Conservation (phyloP, 2,329 filamentous ascomycete species). For the Alternaria brassicicola region DNA sequence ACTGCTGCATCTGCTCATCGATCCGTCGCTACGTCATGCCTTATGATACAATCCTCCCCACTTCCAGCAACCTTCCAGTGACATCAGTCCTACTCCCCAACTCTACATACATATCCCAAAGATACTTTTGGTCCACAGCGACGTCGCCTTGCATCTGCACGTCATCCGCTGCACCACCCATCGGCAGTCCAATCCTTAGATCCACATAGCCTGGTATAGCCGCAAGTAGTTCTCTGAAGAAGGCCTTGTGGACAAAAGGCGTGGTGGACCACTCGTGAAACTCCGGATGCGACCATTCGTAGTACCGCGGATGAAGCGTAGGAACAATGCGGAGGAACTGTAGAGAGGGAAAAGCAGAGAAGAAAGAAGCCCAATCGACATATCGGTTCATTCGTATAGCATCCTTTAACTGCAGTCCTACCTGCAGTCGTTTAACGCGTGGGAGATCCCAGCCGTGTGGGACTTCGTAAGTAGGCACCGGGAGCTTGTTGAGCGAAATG, state of each 20-base stretch:
- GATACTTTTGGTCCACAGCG: slow-evolving; percentile 11
- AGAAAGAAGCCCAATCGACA: slow-evolving; percentile 38
- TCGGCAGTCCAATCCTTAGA: slow-evolving; percentile 26
- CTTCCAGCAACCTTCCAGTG: neutral
- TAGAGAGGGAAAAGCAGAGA: slow-evolving; percentile 27
- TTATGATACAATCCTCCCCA: slow-evolving; percentile 1
- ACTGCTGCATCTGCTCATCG: neutral
- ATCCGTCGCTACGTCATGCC: neutral
- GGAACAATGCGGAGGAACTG: slow-evolving; percentile 34
- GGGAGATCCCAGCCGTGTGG: slow-evolving; percentile 35
- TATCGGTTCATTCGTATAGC: slow-evolving; percentile 41
- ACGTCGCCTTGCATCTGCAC: slow-evolving; percentile 25
- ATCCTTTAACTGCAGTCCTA: slow-evolving; percentile 41
- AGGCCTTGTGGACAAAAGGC: slow-evolving; percentile 39
- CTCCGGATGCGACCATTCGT: slow-evolving; percentile 38
- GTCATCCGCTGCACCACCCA: slow-evolving; percentile 8
- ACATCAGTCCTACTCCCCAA: slow-evolving; percentile 9
- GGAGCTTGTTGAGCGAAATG: slow-evolving; percentile 35
- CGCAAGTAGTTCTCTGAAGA: slow-evolving; percentile 35
- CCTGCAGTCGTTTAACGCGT: slow-evolving; percentile 32
- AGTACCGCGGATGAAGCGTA: slow-evolving; percentile 35
- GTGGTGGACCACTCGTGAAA: slow-evolving; percentile 27
- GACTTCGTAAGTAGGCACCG: slow-evolving; percentile 25
- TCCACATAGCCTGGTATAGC: slow-evolving; percentile 26
- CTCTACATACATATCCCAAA: slow-evolving; percentile 34